Percentiles rank a stretch among this genome's conserved stretches.
Evolutionary conservation across 73 alveolate species (phyloP).

Genomic region (Paramecium caudatum): DNA sequence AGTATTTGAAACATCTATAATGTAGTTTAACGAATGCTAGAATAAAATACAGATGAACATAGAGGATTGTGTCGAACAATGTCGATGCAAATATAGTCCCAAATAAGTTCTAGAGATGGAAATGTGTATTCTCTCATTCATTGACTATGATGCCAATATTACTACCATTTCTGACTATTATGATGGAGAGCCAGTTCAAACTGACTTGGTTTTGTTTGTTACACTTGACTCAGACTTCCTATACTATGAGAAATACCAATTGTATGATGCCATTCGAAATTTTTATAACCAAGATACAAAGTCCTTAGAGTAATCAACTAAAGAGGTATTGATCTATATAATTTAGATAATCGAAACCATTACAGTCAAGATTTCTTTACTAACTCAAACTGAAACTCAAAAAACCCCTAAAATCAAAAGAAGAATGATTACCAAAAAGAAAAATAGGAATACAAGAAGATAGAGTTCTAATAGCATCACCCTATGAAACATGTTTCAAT

Average conservation of each 20-base stretch:
- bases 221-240: conserved; percentile 42
- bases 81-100: not conserved
- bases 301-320: too few species aligned
- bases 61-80: not conserved
- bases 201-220: conserved; percentile 35
- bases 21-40: conserved; percentile 36
- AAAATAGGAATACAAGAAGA: not conserved
- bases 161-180: not conserved
- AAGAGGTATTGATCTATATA: too few species aligned
- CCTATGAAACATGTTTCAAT: not conserved
- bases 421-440: not conserved
- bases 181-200: not conserved
- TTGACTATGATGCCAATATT: conserved; percentile 4
- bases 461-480: not conserved
- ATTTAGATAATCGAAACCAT: too few species aligned
- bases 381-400: not conserved
- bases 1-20: not conserved
- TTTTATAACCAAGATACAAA: not conserved
- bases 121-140: not conserved
- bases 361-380: too few species aligned
- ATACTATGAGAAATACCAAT: not conserved
- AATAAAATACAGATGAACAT: not conserved
- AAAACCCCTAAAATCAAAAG: not conserved
- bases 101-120: not conserved
- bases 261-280: not conserved